Conservation (phyloP, 2,329 filamentous ascomycete species). For the Phialocephala sp. region DNA sequence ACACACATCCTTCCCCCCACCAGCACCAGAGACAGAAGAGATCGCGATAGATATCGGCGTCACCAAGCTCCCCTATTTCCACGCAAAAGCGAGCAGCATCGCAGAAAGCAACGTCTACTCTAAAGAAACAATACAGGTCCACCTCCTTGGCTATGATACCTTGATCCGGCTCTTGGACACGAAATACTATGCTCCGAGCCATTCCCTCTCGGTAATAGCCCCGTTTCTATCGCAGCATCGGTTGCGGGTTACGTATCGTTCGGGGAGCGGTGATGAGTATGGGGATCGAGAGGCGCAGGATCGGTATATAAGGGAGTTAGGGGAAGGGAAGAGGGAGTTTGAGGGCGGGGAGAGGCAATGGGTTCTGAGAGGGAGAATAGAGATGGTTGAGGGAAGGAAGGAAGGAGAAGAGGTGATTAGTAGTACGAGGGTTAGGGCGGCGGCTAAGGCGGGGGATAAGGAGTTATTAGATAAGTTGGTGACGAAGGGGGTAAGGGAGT, state of each 20-base stretch:
- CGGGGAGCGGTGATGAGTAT: slow-evolving; percentile 59
- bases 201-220: slow-evolving; percentile 59
- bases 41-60: slow-evolving; percentile 65
- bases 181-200: slow-evolving; percentile 67
- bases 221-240: slow-evolving; percentile 68
- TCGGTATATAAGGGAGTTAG: slow-evolving; percentile 58
- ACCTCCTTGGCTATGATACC: slow-evolving; percentile 78
- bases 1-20: too few species aligned
- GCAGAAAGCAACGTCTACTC: slow-evolving; percentile 49
- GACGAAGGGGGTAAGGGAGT: slow-evolving; percentile 59
- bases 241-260: slow-evolving; percentile 68
- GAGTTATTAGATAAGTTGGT: slow-evolving; percentile 58
- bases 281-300: slow-evolving; percentile 60
- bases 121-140: slow-evolving; percentile 58
- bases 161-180: slow-evolving; percentile 73
- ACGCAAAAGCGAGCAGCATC: slow-evolving; percentile 70
- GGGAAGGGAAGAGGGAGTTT: slow-evolving; percentile 52
- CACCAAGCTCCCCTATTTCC: slow-evolving; percentile 75
- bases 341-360: slow-evolving; percentile 64
- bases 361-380: slow-evolving; percentile 57
- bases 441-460: slow-evolving; percentile 55
- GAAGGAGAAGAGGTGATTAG: slow-evolving; percentile 53
- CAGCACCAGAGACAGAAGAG: neutral
- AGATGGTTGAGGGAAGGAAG: slow-evolving; percentile 58
- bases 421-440: slow-evolving; percentile 66